Evolutionary conservation across 345 rosid species (phyloP).

Genomic region (Psidium guajava): DNA sequence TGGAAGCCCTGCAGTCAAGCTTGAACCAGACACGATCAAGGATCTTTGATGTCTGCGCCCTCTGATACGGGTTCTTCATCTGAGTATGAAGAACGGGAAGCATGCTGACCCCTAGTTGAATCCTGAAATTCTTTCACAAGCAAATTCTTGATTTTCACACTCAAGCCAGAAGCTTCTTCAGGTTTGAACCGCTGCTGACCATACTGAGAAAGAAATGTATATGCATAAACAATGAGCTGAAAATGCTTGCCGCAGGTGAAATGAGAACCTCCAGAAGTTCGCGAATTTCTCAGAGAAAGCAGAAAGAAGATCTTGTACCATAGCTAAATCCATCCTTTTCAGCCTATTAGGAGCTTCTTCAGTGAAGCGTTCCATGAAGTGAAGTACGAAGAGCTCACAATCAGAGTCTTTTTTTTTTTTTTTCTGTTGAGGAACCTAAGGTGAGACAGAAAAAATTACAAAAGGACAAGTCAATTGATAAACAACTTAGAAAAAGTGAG

Average conservation of each 20-base stretch:
- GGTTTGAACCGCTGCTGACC: conserved; percentile 78
- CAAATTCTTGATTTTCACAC: conserved; percentile 43
- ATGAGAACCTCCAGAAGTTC: not conserved
- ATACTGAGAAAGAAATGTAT: conserved; percentile 34
- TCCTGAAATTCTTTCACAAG: conserved; percentile 40
- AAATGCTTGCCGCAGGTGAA: not conserved
- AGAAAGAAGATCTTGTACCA: conserved; percentile 37
- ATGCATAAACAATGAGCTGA: not conserved
- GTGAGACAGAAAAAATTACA: not conserved
- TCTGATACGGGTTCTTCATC: not conserved
- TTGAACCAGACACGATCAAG: not conserved
- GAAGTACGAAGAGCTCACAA: conserved; percentile 87
- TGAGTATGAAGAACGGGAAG: not conserved
- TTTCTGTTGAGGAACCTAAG: conserved; percentile 93
- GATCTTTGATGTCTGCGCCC: not conserved
- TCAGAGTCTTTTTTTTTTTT: conserved; percentile 94
- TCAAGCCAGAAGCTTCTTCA: conserved; percentile 73
- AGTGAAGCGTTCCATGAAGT: conserved; percentile 73
- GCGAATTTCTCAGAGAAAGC: not conserved
- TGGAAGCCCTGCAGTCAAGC: not conserved
- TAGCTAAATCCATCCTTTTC: conserved; percentile 57
- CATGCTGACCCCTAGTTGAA: conserved; percentile 1
- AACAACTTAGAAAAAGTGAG: not conserved
- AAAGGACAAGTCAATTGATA: not conserved
- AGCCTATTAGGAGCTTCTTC: conserved; percentile 80